Evolutionary conservation across 495 filamentous ascomycete genomes (phyloP), one percentile per base, ranked within the genome.

Genomic region (Penicillium pulvis): DNA sequence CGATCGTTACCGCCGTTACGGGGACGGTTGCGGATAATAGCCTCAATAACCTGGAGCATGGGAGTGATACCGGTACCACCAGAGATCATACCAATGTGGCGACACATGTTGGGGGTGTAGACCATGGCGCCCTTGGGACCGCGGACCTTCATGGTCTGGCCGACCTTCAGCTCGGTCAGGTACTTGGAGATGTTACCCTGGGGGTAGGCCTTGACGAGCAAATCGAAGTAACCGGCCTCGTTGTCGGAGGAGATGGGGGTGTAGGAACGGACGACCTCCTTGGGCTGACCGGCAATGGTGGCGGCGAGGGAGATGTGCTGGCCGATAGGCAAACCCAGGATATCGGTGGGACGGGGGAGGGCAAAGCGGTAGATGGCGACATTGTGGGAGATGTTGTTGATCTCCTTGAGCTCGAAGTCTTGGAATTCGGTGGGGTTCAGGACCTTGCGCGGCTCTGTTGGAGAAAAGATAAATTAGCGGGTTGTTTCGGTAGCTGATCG

Each of bases 41-140:
- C 94, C 63, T 90, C 85, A 64, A 97, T 86, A 58, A 98, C 85
- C 81, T 98, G 93, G 59, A 97, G 81, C 93, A 98, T 98, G 41
- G 93, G 93, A 26, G 93, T 98, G 75, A 98, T 97, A 65, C 94
- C 94, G 14, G 94, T 98, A 52, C 94, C 94, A 71, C 94, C 94
- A 57, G 94, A 91, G 68, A 98, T 90, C 94, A 98, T 98, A 64
- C 94, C 94, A 55, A 98, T 93, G 70, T 87, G 88, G 49, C 91
- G 84, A 56, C 92, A 90, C 87, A 98, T 90, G 80, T 96, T 96
- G 55, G 93, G 93, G 9, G 86, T 88, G 74, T 98, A 98, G 46
- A 95, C 90, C 81, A 98, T 96, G 59, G 93, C 92, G 63, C 94
- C 94, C 81, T 97, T 97, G 66, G 94, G 94, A 14, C 94, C 94